Percentiles rank a stretch among this genome's conserved stretches.
Evolutionary conservation across 164 flowering plant genomes (phyloP).

Genomic region (Protea cynaroides): DNA sequence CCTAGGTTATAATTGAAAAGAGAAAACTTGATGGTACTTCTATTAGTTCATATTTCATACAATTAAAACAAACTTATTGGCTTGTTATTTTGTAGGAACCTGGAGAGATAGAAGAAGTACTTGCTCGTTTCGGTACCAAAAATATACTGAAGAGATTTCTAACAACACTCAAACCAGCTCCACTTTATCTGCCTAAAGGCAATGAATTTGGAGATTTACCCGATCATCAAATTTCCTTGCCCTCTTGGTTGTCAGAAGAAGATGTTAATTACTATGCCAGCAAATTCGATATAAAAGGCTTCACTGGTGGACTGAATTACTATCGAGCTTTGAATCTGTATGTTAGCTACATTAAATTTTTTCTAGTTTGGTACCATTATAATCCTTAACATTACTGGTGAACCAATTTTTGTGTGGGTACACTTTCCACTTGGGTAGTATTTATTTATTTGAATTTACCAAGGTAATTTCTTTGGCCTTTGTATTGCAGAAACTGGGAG

Average conservation of each 20-base stretch:
- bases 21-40: too few relatives aligned
- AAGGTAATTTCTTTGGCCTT: too few relatives aligned
- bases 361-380: neutral
- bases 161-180: constrained; percentile 29
- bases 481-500: constrained; percentile 55
- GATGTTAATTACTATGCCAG: constrained; percentile 19
- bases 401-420: too few relatives aligned
- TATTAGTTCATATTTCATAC: too few relatives aligned
- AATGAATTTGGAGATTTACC: constrained; percentile 20
- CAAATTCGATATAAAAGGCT: constrained; percentile 2
- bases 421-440: too few relatives aligned
- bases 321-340: constrained; percentile 25
- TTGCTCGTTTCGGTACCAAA: too few relatives aligned
- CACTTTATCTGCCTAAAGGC: constrained; percentile 41
- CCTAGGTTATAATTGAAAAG: too few relatives aligned
- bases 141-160: constrained; percentile 30
- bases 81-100: too few relatives aligned
- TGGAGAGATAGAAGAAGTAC: too few relatives aligned
- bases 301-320: constrained; percentile 30
- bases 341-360: neutral
- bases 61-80: too few relatives aligned
- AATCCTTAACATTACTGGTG: too few relatives aligned
- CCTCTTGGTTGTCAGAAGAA: constrained; percentile 18
- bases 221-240: neutral
- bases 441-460: too few relatives aligned